Evolutionary conservation across 345 rosid genomes (phyloP), one percentile per base, ranked within the genome.

Genomic region (Anacardium occidentale): DNA sequence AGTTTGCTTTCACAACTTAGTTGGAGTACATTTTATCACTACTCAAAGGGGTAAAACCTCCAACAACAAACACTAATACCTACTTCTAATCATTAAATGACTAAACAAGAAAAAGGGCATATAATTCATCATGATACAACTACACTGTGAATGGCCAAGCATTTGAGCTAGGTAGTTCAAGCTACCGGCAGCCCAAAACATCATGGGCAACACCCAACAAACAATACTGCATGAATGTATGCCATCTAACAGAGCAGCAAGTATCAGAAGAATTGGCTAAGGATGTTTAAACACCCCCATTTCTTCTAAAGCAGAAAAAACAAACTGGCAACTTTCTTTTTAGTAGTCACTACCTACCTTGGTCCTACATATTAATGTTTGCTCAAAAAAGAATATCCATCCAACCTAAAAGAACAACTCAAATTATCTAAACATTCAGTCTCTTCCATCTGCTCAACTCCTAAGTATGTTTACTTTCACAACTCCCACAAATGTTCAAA

Each of bases 1-100:
- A 61, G 32, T 13, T 50, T 22, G 29, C 57, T 47, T n/a, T 60
- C 12, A 45, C 4, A 7, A 3, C 61, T 62, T 47, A 79, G 73
- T 48, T 29, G 50, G 22, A 72, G 68, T 47, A 37, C 40, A 17
- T 44, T 13, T 20, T 56, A 57, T 34, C 65, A 64, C 37, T 56
- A 22, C 44, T 37, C 21, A 22, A 1, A n/a, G 44, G 50, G 24
- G 48, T 37, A 26, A 50, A 53, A 24, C 10, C 32, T 34, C 67
- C 37, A 21, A 48, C 25, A 34, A 52, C 40, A 37, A 26, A 34
- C 37, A 71, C 4, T 32, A 58, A 18, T 62, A 4, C 32, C 69
- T 62, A 58, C 60, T 61, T 76, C 74, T 55, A 18, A 42, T 65
- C 65, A 64, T 34, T 22, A 34, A 24, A 64, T 22, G 13, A 18